Base-by-base conservation (phyloP, 228 moss, liverwort and hornwort species). In the Sphagnum magellanicum region DNA sequence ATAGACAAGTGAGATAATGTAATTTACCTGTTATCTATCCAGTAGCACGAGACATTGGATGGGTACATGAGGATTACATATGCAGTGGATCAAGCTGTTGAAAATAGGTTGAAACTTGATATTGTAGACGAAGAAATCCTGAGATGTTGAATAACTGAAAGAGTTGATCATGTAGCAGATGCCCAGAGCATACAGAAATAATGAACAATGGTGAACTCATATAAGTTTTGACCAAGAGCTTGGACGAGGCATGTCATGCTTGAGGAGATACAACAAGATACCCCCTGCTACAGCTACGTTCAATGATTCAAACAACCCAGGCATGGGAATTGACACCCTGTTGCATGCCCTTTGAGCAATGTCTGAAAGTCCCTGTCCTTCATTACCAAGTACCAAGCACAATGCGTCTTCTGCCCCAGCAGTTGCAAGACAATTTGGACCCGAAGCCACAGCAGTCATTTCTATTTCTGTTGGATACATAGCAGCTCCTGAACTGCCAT, bases 261-360 rank as follows among this genome's bases (percentile, higher is more conserved):
- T 78, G 32, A 94, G 87, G 59, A 98, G 78, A 74, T 85, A 89
- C 67, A 98, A 87, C 70, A 98, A 80, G 61, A 98, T 94, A 50
- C 98, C 98, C 72, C 97, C 97, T 14, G 97, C 97, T 48, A 97
- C 88, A 68, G 97, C 97, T 67, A 97, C 93, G 72, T 97, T 97
- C 58, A 94, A 73, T 14, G 98, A 94, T 71, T 98, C 92, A 32
- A 92, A 92, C 46, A 84, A 62, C 13, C 98, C 98, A 6, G 98
- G 94, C 98, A 98, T 98, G 58, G 82, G 92, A 72, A 98, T 98
- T 0, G 87, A 82, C 67, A 98, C 73, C 0, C 85, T 81, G 15
- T 67, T 74, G 74, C 98, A 98, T 17, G 84, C 87, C 6, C 71
- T 76, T 65, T 71, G 68, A 1, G 85, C 94, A 49, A 73, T 73